Base-by-base conservation (phyloP, 2,329 filamentous ascomycete species). In the Botrytis hyacinthi region DNA sequence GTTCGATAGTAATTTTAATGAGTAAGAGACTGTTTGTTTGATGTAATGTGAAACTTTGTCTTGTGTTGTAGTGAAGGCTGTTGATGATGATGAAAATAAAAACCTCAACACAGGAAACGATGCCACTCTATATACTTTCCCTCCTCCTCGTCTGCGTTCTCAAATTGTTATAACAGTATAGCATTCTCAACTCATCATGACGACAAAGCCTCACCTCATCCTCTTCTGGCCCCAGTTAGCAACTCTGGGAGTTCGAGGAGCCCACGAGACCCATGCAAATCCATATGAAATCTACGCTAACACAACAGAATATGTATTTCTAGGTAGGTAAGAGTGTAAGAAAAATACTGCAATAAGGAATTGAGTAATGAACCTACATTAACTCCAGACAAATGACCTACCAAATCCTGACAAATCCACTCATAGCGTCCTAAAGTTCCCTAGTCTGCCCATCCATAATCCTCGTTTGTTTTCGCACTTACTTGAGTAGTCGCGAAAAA, bases 121-220 rank as follows among this genome's bases (percentile, higher is more conserved):
- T n/a, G 26, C 4, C 42, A 57, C 63, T 68, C 51, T 72, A 72
- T 72, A 72, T 68, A 72, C 51, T n/a, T 46, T 37, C 26, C 4
- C 16, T 7, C 26, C 16, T 32, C 48, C 51, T 66, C 40, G 12
- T 44, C 18, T 18, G 18, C 32, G 16, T 35, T 40, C 35, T 42
- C n/a, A 54, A 42, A 20, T 42, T 26, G 37, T 37, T 42, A 69
- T 57, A 29, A 22, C n/a, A 65, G 37, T 42, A 63, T n/a, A 4
- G 37, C 26, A 63, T n/a, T 44, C 60, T 32, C 51, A 44, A 69
- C 35, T 57, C 66, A 57, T 42, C 35, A 72, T 72, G 71, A 72
- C 62, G 71, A 69, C 32, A 68, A 67, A 51, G 70, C 70, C 70
- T 72, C 70, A 72, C 70, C 61, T 72, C 61, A 72, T 72, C 70